phyloP scores from a whole-genome alignment of 345 rosid species.

The Linum lewisii region DNA sequence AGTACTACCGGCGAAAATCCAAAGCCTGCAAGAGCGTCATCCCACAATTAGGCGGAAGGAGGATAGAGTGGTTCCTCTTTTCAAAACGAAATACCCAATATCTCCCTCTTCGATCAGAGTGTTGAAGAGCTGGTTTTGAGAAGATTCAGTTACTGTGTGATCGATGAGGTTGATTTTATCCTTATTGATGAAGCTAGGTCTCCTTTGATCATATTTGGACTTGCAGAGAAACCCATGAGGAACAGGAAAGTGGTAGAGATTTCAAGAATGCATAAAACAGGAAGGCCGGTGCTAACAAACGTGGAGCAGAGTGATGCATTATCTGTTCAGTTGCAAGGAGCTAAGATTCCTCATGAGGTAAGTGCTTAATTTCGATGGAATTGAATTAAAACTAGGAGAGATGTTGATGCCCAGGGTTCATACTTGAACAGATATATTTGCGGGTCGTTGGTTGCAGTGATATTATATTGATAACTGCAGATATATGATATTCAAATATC shows the following conservation, averaged over 20 bases:
- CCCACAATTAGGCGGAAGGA: too few relatives aligned
- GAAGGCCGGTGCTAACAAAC: conserved; percentile 87
- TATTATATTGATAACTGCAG: too few relatives aligned
- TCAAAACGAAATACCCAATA: too few relatives aligned
- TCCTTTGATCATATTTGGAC: conserved; percentile 88
- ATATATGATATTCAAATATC: too few relatives aligned
- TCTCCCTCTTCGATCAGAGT: too few relatives aligned
- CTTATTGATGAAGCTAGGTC: conserved; percentile 99
- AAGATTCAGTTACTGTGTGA: conserved; percentile 79
- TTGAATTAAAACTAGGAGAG: conserved; percentile 73
- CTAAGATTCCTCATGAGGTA: conserved; percentile 90
- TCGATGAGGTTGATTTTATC: conserved; percentile 97
- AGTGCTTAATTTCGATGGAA: conserved; percentile 11
- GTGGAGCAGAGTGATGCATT: conserved; percentile 97
- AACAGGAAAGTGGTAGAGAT: conserved; percentile 93
- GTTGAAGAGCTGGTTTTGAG: conserved; percentile 93
- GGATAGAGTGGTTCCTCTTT: too few relatives aligned
- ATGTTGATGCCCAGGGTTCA: conserved; percentile 94
- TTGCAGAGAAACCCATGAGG: conserved; percentile 91
- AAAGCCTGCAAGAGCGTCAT: too few relatives aligned
- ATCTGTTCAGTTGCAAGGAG: conserved; percentile 72
- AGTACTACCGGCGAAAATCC: too few relatives aligned
- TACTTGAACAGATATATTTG: neutral
- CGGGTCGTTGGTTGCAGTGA: too few relatives aligned
- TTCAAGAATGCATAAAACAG: conserved; percentile 87